Evolutionary conservation across 306 rosid genomes (phyloP), one percentile per base, ranked within the genome.

Genomic region (Acacia confusa): DNA sequence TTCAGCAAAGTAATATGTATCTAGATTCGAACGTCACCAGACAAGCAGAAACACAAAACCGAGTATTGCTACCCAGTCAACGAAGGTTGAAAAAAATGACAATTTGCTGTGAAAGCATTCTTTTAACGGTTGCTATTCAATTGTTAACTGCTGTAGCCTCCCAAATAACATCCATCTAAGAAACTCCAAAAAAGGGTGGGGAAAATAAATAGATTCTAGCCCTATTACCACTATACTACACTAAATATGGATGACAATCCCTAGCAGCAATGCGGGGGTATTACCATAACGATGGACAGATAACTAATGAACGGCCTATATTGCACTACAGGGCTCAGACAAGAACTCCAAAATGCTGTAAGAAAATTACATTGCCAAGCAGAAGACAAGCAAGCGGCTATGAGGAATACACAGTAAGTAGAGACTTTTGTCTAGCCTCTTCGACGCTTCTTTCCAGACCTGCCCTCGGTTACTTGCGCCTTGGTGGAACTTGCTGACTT

Each of bases 391-490:
- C 81, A 75, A n/a, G 72, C 79, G 58, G 79, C 19, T 17, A 28
- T 66, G 76, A 67, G 72, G 86, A 60, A 83, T 64, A 47, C 61
- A 83, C 41, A 76, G 73, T 2, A 32, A 67, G 57, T 20, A 30
- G 27, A 61, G 48, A 63, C 87, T 76, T 77, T 69, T 86, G 73
- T 81, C 77, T 92, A 57, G 78, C 52, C 88, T 87, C 93, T 87
- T 61, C 84, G 82, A 45, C 98, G 91, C 82, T 93, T 95, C 90
- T 88, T 93, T 60, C 97, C 99, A 17, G 85, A 52, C 92, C 89
- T 95, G 69, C 58, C 65, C 77, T 79, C 87, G 4, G 72, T 87
- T 63, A 82, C 90, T 64, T 79, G 88, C 38, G 72, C 88, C 83
- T 90, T 91, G 9, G 92, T 81, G 70, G 88, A 79, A 79, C 78